These are phyloP conservation scores for Penicillium sp. DNA, from an alignment of 2,329 filamentous ascomycete genomes.

Conservation along the genomic window DNA sequence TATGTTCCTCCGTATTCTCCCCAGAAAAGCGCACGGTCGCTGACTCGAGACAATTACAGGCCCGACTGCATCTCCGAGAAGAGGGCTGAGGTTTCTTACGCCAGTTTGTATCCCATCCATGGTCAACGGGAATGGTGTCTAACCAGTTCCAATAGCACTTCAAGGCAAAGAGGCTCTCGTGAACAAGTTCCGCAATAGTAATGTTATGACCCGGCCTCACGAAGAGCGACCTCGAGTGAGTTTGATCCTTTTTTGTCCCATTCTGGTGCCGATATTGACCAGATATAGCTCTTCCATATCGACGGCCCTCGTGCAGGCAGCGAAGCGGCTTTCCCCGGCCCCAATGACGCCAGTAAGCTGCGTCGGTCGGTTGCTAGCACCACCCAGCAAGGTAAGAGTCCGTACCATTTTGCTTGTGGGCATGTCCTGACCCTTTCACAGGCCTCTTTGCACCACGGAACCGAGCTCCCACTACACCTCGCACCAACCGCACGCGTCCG, in stretches of 20 bases:
- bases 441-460: neutral
- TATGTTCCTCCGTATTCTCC: constrained; percentile 30
- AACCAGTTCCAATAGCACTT: constrained; percentile 58
- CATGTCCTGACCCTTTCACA: neutral
- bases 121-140: constrained; percentile 15
- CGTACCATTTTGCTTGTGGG: neutral
- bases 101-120: constrained; percentile 60
- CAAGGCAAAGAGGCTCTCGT: constrained; percentile 89
- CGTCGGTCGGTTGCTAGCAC: constrained; percentile 4
- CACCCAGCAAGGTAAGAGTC: constrained; percentile 2
- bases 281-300: constrained; percentile 55
- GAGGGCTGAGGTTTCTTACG: constrained; percentile 86
- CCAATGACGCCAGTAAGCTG: constrained; percentile 5
- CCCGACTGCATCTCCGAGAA: constrained; percentile 70
- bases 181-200: constrained; percentile 95
- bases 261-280: constrained; percentile 15
- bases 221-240: constrained; percentile 79
- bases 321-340: constrained; percentile 1
- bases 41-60: constrained; percentile 46
- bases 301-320: constrained; percentile 18
- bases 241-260: neutral
- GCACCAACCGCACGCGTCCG: neutral
- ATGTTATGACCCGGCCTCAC: constrained; percentile 83
- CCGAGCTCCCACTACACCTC: neutral
- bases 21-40: constrained; percentile 1